phyloP scores from a whole-genome alignment of 2,329 filamentous ascomycete genomes.

The Zalaria sp. region DNA sequence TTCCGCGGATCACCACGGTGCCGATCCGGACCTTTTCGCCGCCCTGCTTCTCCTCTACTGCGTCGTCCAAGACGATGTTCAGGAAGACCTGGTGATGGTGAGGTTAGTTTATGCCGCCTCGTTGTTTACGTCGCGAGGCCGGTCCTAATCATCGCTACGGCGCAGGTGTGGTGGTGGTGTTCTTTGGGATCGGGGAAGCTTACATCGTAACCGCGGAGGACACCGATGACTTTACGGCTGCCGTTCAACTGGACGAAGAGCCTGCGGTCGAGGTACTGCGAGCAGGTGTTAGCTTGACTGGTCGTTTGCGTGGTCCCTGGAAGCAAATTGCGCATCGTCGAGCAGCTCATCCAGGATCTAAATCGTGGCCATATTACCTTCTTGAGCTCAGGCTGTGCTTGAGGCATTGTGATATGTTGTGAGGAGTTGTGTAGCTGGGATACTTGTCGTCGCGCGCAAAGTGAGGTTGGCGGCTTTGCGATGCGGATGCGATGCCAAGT shows the following conservation, averaged over 20 bases:
- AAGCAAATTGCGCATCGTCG: background rate
- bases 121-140: no score
- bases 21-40: constrained; percentile 83
- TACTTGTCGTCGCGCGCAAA: background rate
- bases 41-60: constrained; percentile 83
- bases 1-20: constrained; percentile 94
- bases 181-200: constrained; percentile 15
- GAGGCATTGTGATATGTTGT: constrained; percentile 58
- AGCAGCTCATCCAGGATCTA: no score
- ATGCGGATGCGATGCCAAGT: background rate
- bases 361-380: no score
- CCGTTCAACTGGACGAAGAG: constrained; percentile 96
- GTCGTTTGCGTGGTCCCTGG: constrained; percentile 10
- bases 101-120: no score
- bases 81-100: constrained; percentile 67
- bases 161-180: no score
- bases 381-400: constrained; percentile 97
- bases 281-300: background rate
- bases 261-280: constrained; percentile 95
- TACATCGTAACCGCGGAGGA: constrained; percentile 93
- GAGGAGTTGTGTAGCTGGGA: background rate
- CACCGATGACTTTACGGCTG: constrained; percentile 89
- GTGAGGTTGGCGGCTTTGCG: background rate
- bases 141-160: no score
- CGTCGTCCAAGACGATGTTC: constrained; percentile 95